Conservation (phyloP, 345 rosid species). For the Microthlaspi erraticum region DNA sequence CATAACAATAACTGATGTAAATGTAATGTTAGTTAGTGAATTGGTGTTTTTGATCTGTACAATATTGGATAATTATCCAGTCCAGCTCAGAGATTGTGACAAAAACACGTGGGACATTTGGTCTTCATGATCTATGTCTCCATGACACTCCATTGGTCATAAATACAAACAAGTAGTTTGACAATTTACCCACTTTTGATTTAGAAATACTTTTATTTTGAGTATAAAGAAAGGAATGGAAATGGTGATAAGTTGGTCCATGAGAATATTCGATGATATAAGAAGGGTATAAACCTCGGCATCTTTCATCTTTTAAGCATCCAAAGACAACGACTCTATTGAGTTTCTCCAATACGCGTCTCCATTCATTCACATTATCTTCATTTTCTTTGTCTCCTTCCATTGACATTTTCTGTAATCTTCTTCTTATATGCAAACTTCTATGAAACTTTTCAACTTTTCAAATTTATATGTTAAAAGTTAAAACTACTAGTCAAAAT, state of each 20-base stretch:
- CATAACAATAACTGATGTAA: no score
- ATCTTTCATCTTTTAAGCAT: slow-evolving; percentile 23
- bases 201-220: neutral
- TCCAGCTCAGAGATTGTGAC: slow-evolving; percentile 14
- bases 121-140: slow-evolving; percentile 25
- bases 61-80: no score
- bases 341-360: slow-evolving; percentile 12
- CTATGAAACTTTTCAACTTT: slow-evolving; percentile 1
- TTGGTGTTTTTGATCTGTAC: no score
- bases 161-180: slow-evolving; percentile 11
- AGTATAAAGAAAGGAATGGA: neutral
- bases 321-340: neutral
- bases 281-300: slow-evolving; percentile 42
- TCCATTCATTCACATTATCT: slow-evolving; percentile 8
- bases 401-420: slow-evolving; percentile 6
- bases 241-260: slow-evolving; percentile 25
- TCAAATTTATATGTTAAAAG: neutral
- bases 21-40: no score
- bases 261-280: slow-evolving; percentile 32
- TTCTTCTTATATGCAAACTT: neutral
- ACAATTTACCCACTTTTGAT: slow-evolving; percentile 10
- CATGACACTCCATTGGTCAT: no score
- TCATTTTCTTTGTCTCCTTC: neutral
- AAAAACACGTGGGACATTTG: slow-evolving; percentile 8
- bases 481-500: slow-evolving; percentile 12